A percentile compares a stretch with the other conserved stretches of the same genome.
Evolutionary conservation across 441 rosid species (phyloP).

Genomic region (Mallotus japonicus): DNA sequence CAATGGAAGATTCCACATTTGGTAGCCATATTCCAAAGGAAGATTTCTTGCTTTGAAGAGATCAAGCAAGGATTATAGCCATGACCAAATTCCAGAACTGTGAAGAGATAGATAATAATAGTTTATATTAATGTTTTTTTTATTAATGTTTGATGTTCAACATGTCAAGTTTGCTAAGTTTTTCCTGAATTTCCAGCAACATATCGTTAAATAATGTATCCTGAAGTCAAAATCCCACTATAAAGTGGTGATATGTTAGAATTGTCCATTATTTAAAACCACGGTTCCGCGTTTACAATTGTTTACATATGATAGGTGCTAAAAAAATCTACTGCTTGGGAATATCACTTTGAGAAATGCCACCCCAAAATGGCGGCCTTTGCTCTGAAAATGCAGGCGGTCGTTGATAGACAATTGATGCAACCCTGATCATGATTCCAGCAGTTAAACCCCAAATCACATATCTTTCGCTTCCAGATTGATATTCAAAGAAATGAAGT

Average conservation of each 20-base stretch:
- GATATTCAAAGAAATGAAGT: conserved; percentile 59
- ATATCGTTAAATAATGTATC: too few relatives aligned
- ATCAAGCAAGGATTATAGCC: background rate
- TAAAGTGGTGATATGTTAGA: too few relatives aligned
- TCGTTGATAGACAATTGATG: conserved; percentile 55
- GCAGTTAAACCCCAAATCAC: conserved; percentile 71
- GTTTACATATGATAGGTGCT: background rate
- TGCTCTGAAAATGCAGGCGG: conserved; percentile 55
- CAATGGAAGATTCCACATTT: background rate
- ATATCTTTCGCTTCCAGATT: conserved; percentile 34
- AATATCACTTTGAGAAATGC: conserved; percentile 6
- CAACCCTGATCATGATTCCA: conserved; percentile 55
- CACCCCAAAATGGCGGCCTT: conserved; percentile 53
- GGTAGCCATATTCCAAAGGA: background rate
- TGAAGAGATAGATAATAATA: background rate
- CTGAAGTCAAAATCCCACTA: too few relatives aligned
- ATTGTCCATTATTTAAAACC: too few relatives aligned
- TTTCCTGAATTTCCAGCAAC: too few relatives aligned
- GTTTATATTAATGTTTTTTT: too few relatives aligned
- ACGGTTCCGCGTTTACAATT: background rate
- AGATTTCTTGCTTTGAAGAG: background rate
- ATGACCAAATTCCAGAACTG: background rate
- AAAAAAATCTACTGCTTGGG: conserved; percentile 14
- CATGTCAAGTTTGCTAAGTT: too few relatives aligned
- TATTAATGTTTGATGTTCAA: too few relatives aligned